Evolutionary conservation across 768 basidiomycete species (phyloP).

Genomic region (Tricholoma hemisulphureum): DNA sequence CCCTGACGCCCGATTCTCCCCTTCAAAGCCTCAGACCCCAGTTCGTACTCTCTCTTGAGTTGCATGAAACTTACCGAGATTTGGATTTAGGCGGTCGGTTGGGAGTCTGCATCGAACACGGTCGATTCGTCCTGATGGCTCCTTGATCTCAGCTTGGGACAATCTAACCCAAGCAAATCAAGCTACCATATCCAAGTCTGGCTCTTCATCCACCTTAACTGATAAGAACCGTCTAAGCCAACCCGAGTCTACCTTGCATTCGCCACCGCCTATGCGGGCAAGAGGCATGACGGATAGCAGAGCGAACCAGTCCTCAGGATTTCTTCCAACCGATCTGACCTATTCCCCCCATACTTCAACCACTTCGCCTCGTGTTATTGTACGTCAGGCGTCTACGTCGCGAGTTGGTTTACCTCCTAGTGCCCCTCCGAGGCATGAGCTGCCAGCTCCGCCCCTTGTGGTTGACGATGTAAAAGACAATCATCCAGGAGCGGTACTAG

Average conservation of each 20-base stretch:
- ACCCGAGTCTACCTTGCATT: slow-evolving; percentile 26
- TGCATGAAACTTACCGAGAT: slow-evolving; percentile 1
- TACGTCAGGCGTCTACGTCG: slow-evolving; percentile 44
- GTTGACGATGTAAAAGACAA: slow-evolving; percentile 10
- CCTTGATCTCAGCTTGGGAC: slow-evolving; percentile 24
- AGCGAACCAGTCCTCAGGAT: slow-evolving; percentile 29
- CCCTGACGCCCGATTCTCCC: not conserved
- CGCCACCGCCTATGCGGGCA: slow-evolving; percentile 44
- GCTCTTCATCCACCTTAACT: slow-evolving; percentile 31
- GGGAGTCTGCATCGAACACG: slow-evolving; percentile 28
- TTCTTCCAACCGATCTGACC: slow-evolving; percentile 21
- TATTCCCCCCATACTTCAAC: slow-evolving; percentile 5
- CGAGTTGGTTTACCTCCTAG: slow-evolving; percentile 43
- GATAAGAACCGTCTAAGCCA: slow-evolving; percentile 34
- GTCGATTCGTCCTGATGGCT: slow-evolving; percentile 18
- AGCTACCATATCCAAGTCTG: slow-evolving; percentile 24
- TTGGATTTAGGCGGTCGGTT: slow-evolving; percentile 26
- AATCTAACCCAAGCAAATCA: slow-evolving; percentile 14
- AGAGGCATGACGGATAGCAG: slow-evolving; percentile 49
- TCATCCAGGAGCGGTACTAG: slow-evolving; percentile 12
- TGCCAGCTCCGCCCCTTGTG: slow-evolving; percentile 44
- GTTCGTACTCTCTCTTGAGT: slow-evolving; percentile 10
- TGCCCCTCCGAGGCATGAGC: slow-evolving; percentile 47
- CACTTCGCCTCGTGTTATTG: slow-evolving; percentile 34
- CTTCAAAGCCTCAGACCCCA: slow-evolving; percentile 13